Evolutionary conservation across 257 asterid genomes (phyloP).

Genomic region (Salvia hispanica): DNA sequence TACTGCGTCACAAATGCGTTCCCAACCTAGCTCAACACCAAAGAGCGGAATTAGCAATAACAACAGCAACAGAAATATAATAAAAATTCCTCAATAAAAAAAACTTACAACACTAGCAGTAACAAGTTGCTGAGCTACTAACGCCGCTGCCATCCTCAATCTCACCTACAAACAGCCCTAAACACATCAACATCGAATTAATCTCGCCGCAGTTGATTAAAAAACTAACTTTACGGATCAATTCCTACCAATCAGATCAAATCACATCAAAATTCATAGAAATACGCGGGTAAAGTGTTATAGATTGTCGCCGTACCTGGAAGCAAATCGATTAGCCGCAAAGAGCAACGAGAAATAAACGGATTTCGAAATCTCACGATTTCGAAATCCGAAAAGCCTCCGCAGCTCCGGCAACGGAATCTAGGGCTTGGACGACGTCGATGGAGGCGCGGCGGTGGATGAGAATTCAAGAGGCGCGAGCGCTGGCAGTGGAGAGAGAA

Average conservation of each 20-base stretch:
- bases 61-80: not conserved
- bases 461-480: constrained; percentile 44
- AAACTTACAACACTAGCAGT: constrained; percentile 76
- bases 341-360: constrained; percentile 38
- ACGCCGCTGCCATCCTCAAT: constrained; percentile 58
- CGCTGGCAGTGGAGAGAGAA: constrained; percentile 18
- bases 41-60: not conserved
- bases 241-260: constrained; percentile 11
- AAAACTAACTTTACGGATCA: constrained; percentile 29
- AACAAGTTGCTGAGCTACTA: constrained; percentile 42
- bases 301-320: constrained; percentile 54
- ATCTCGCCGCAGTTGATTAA: too few relatives aligned
- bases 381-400: constrained; percentile 23
- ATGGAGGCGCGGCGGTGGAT: constrained; percentile 39
- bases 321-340: constrained; percentile 33
- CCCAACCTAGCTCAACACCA: constrained; percentile 59
- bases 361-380: constrained; percentile 34
- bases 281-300: not conserved
- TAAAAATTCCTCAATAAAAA: not conserved
- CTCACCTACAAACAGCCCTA: constrained; percentile 41
- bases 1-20: constrained; percentile 94
- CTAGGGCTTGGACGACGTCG: constrained; percentile 47
- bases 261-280: not conserved
- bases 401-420: constrained; percentile 39
- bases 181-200: constrained; percentile 29